Base-by-base conservation (phyloP, 495 filamentous ascomycete genomes). In the Tuber indicum region DNA sequence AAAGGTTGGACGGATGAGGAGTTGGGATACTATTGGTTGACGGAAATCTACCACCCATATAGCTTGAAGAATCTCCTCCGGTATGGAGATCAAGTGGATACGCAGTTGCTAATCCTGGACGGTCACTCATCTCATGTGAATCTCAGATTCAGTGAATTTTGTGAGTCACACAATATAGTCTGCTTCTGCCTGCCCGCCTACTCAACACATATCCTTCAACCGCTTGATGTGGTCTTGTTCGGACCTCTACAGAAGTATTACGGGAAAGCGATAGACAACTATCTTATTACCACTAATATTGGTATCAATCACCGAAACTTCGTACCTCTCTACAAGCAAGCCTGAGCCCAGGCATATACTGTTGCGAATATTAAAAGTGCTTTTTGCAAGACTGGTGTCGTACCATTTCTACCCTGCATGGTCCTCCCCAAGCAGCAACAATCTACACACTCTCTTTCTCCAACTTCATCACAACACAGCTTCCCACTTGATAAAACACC, bases 401-500 rank as follows among this genome's bases (percentile, higher is more conserved):
- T 49, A 6, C 47, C 19, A 23, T 49, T 49, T 23, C 21, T 23
- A 23, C 47, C 47, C 47, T 7, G 1, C 8, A 6, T 49, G 19
- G 3, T 49, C 0, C 47, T 49, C 0, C 47, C 47, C 0, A 3
- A 49, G 23, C 47, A 6, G 47, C 17, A 0, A 0, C 47, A 7
- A 49, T 23, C 47, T 3, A 45, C 44, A 45, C 0, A 12, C 3
- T 14, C 1, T 0, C 6, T 0, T 9, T 3, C 1, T 3, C 47
- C 7, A 14, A 0, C 16, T 1, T 14, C 19, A 1, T 45, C 47
- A 19, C 1, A 9, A 3, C 19, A 23, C 1, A 0, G 7, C 3
- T 49, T 49, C 47, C 47, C 19, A 23, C 19, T 23, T 23, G 7
- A 23, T 19, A 49, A 49, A 23, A 49, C 47, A 6, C 47, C 47